phyloP scores from a whole-genome alignment of 148 eudicot species.

The Agrostemma githago region DNA sequence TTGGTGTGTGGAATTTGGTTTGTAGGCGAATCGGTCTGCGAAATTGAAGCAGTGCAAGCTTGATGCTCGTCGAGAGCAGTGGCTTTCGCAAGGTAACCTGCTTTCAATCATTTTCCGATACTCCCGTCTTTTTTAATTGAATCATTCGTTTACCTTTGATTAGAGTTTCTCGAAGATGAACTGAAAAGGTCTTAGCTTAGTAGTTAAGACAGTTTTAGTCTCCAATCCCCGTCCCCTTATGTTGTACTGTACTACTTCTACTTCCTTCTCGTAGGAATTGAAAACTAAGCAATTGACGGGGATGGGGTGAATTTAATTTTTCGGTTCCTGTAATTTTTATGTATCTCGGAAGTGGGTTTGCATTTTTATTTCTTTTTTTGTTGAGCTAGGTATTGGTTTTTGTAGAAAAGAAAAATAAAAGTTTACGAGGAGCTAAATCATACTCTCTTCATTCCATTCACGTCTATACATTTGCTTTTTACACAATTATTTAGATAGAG shows the following conservation, averaged over 20 bases:
- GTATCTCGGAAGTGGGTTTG: background rate
- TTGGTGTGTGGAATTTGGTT: background rate
- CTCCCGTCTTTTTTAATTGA: background rate
- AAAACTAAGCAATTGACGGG: background rate
- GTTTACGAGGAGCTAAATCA: background rate
- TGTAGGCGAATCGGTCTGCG: constrained; percentile 77
- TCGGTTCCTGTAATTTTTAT: background rate
- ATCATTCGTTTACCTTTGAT: background rate
- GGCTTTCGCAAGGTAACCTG: constrained; percentile 77
- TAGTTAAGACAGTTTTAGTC: too few relatives aligned
- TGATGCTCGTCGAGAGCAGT: constrained; percentile 92
- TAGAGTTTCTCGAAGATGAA: too few relatives aligned
- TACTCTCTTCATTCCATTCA: too few relatives aligned
- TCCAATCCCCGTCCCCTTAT: too few relatives aligned
- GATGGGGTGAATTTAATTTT: background rate
- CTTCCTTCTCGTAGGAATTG: background rate
- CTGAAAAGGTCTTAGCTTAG: too few relatives aligned
- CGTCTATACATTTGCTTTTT: too few relatives aligned
- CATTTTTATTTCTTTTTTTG: background rate
- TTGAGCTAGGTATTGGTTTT: background rate
- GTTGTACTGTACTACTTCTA: too few relatives aligned
- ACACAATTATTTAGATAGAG: too few relatives aligned
- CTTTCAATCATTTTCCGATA: background rate
- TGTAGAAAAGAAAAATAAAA: background rate
- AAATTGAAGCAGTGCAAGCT: constrained; percentile 92